These are phyloP conservation scores for Vaccinium corymbosum DNA, from an alignment of 148 eudicot species.

Conservation along the genomic window DNA sequence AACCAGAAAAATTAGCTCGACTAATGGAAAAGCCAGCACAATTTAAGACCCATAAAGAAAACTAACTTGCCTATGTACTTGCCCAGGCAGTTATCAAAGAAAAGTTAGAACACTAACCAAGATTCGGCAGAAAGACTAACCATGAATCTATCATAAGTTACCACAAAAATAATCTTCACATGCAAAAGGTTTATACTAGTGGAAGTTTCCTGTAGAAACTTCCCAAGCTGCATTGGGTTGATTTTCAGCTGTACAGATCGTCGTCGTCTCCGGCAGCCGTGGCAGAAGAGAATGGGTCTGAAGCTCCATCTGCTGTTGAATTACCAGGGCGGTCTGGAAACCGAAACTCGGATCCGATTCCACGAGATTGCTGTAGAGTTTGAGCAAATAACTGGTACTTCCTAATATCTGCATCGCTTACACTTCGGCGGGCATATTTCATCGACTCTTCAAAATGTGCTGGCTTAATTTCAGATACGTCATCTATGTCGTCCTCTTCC, in stretches of 20 bases:
- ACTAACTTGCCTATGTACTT: background rate
- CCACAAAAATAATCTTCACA: background rate
- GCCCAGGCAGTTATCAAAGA: background rate
- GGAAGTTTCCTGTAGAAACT: background rate
- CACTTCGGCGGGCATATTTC: constrained; percentile 44
- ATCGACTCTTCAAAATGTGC: constrained; percentile 41
- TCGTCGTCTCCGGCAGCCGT: constrained; percentile 24
- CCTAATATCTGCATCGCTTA: constrained; percentile 38
- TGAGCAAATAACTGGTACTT: constrained; percentile 38
- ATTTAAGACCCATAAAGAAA: background rate
- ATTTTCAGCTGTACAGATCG: constrained; percentile 29
- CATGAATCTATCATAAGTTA: background rate
- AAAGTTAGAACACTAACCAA: background rate
- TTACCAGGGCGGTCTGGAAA: constrained; percentile 25
- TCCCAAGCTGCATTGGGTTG: background rate
- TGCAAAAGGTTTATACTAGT: background rate
- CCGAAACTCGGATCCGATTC: constrained; percentile 36
- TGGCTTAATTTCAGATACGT: constrained; percentile 35
- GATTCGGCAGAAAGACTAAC: background rate
- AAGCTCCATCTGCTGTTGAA: constrained; percentile 16
- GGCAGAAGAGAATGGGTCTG: constrained; percentile 31
- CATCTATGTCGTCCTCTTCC: constrained; percentile 34
- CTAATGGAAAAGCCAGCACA: background rate
- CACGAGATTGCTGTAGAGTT: constrained; percentile 41
- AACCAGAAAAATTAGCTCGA: background rate